These are phyloP conservation scores for Wickerhamia fluorescens DNA, from an alignment of 805 yeast genomes.

Conservation along the genomic window DNA sequence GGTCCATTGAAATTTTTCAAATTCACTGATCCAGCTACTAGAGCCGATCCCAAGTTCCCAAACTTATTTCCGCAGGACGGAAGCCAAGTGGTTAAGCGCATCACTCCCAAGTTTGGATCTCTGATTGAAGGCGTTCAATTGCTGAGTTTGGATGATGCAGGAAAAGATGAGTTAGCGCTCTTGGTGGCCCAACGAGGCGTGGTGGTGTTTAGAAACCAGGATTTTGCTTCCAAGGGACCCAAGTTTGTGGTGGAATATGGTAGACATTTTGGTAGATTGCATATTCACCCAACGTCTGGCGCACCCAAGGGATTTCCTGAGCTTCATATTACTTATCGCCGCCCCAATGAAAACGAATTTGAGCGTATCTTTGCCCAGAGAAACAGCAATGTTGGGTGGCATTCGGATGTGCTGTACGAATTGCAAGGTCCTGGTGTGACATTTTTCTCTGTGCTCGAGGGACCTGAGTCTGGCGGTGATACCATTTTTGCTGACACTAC, in stretches of 20 bases:
- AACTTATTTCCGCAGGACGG: conserved; percentile 41
- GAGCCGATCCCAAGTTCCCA: conserved; percentile 53
- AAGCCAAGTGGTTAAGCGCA: conserved; percentile 22
- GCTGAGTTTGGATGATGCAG: conserved; percentile 43
- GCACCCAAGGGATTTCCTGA: conserved; percentile 44
- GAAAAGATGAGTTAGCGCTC: conserved; percentile 63
- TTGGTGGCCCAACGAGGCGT: conserved; percentile 66
- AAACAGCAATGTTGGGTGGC: conserved; percentile 29
- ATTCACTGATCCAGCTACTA: conserved; percentile 55
- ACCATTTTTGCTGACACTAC: conserved; percentile 30
- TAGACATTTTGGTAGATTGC: conserved; percentile 60
- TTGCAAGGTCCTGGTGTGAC: conserved; percentile 30
- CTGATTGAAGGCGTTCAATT: conserved; percentile 57
- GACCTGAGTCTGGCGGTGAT: conserved; percentile 34
- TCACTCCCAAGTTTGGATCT: conserved; percentile 68
- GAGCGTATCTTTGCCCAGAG: conserved; percentile 20
- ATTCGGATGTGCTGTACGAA: conserved; percentile 31
- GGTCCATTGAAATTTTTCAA: conserved; percentile 49
- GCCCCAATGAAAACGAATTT: conserved; percentile 22
- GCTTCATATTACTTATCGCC: conserved; percentile 28
- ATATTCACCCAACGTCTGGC: conserved; percentile 70
- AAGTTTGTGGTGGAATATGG: conserved; percentile 48
- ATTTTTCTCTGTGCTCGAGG: conserved; percentile 27
- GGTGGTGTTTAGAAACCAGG: conserved; percentile 59
- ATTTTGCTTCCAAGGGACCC: conserved; percentile 46